These are phyloP conservation scores for Penicillium sp. DNA, from an alignment of 2,329 filamentous ascomycete species.

Conservation along the genomic window DNA sequence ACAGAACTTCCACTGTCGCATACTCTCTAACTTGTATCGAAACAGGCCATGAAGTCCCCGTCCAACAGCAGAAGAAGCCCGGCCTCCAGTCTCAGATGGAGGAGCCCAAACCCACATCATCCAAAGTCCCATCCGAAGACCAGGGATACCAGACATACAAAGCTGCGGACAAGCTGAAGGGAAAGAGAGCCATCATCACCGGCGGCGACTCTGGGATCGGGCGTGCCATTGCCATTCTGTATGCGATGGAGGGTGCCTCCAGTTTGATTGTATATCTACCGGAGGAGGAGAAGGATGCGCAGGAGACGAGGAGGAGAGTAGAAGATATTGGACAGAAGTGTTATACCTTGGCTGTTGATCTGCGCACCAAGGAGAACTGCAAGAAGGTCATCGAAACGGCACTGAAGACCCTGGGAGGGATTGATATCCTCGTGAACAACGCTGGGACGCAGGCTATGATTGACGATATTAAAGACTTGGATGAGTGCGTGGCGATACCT, in stretches of 20 bases:
- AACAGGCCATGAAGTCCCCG: slow-evolving; percentile 55
- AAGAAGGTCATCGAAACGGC: slow-evolving; percentile 71
- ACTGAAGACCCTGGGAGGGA: slow-evolving; percentile 66
- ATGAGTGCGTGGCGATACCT: slow-evolving; percentile 57
- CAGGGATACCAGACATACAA: slow-evolving; percentile 73
- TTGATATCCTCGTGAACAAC: slow-evolving; percentile 73
- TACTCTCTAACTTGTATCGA: not conserved
- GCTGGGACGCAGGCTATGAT: slow-evolving; percentile 76
- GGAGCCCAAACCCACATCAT: slow-evolving; percentile 63
- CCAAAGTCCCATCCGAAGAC: slow-evolving; percentile 69
- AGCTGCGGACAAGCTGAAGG: slow-evolving; percentile 74
- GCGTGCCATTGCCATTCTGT: slow-evolving; percentile 74
- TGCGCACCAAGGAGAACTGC: slow-evolving; percentile 71
- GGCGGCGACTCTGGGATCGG: slow-evolving; percentile 83
- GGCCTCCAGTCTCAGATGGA: slow-evolving; percentile 62
- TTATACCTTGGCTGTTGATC: slow-evolving; percentile 66
- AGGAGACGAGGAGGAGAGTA: slow-evolving; percentile 73
- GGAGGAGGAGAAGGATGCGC: slow-evolving; percentile 76
- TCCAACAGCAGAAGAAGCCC: slow-evolving; percentile 58
- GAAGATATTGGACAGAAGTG: slow-evolving; percentile 70
- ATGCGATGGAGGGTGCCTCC: slow-evolving; percentile 79
- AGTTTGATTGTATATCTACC: slow-evolving; percentile 75
- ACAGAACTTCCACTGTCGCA: not conserved
- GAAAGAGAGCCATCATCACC: slow-evolving; percentile 78
- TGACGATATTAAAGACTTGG: slow-evolving; percentile 71